These are phyloP conservation scores for Aspergillus alliaceus DNA, from an alignment of 2,329 filamentous ascomycete genomes.

Conservation along the genomic window DNA sequence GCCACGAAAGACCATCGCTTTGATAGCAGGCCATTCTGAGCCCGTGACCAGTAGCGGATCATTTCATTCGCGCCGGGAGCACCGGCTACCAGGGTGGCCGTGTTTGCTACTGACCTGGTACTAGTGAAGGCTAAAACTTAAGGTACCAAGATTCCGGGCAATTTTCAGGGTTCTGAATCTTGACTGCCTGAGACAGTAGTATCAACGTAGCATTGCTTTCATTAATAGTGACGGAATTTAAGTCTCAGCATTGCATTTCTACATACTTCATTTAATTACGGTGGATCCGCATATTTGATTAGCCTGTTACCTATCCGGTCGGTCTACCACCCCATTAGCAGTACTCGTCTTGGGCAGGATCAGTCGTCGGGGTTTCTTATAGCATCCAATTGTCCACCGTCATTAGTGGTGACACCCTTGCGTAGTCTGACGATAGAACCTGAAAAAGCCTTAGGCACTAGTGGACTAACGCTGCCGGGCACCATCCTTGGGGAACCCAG, in stretches of 20 bases:
- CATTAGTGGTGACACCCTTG: not conserved
- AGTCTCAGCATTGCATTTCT: not conserved
- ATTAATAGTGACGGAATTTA: constrained; percentile 4
- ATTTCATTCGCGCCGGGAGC: constrained; percentile 13
- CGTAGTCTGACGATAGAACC: not conserved
- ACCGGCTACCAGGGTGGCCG: constrained; percentile 11
- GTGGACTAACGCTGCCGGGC: not conserved
- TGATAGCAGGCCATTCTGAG: not conserved
- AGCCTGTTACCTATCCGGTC: not conserved
- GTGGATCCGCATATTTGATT: not conserved
- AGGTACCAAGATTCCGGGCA: not conserved
- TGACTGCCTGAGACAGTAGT: not conserved
- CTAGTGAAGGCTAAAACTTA: not conserved
- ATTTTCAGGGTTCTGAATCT: not conserved
- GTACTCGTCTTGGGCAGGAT: not conserved
- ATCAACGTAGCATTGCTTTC: constrained; percentile 5
- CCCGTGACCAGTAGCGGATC: constrained; percentile 13
- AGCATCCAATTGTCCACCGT: not conserved
- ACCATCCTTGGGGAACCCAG: constrained; percentile 2
- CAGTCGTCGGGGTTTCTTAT: not conserved
- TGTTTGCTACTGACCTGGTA: constrained; percentile 1
- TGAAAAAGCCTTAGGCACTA: constrained; percentile 1
- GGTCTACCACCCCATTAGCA: not conserved
- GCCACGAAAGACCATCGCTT: constrained; percentile 6
- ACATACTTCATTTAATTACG: not conserved